Evolutionary conservation across 169 alveolate species (phyloP).

Genomic region (Cryptosporidium ubiquitum): DNA sequence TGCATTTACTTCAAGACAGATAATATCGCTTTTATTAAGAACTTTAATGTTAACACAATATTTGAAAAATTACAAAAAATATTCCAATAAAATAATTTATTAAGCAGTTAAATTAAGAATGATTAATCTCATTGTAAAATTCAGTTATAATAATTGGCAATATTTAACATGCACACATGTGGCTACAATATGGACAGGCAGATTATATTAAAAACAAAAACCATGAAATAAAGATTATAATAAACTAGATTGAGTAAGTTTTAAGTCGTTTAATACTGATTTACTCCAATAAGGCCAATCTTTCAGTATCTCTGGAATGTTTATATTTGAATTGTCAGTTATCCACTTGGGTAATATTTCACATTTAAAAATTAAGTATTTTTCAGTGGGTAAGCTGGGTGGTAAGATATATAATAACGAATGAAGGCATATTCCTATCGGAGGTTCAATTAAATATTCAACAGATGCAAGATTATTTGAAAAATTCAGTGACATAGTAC

Average conservation of each 20-base stretch:
- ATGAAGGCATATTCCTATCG: slow-evolving; percentile 61
- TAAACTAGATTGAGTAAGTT: not conserved
- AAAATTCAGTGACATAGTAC: slow-evolving; percentile 8
- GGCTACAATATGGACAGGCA: not conserved
- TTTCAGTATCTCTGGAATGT: slow-evolving; percentile 1
- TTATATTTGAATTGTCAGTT: not conserved
- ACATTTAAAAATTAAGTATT: slow-evolving; percentile 17
- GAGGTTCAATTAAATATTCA: slow-evolving; percentile 38
- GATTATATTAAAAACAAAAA: no score
- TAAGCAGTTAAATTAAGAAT: no score
- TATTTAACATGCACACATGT: not conserved
- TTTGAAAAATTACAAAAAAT: not conserved
- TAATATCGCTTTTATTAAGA: not conserved
- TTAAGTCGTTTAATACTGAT: not conserved
- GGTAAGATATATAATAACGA: slow-evolving; percentile 51
- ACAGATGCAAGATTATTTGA: not conserved
- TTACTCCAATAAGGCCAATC: slow-evolving; percentile 53
- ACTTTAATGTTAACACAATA: no score
- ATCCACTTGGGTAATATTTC: slow-evolving; percentile 38
- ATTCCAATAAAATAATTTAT: not conserved
- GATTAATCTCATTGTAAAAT: not conserved
- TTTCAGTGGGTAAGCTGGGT: not conserved
- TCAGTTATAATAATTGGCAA: not conserved
- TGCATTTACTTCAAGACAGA: not conserved
- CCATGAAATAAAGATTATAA: not conserved